These are phyloP conservation scores for Neurospora hispaniola DNA, from an alignment of 495 filamentous ascomycete species.

Conservation along the genomic window DNA sequence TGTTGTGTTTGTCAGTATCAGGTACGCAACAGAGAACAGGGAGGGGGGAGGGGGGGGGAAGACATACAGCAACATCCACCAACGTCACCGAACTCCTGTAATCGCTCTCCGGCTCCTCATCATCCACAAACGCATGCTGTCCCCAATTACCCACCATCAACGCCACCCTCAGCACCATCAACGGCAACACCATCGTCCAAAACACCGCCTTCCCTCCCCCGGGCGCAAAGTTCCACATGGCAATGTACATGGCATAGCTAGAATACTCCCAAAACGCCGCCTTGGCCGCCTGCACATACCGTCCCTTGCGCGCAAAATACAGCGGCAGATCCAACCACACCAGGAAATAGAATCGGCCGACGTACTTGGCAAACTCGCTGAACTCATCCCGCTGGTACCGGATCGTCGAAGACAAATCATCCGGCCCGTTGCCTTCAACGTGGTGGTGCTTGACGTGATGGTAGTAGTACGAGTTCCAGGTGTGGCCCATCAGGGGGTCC, in stretches of 20 bases:
- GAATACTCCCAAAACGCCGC: conserved; percentile 46
- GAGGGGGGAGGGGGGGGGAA: not conserved
- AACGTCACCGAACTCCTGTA: conserved; percentile 60
- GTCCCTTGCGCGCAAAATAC: conserved; percentile 55
- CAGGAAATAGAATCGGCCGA: conserved; percentile 60
- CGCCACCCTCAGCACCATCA: conserved; percentile 49
- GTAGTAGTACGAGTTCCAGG: conserved; percentile 75
- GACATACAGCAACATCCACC: conserved; percentile 58
- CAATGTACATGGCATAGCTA: conserved; percentile 26
- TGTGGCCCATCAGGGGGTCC: conserved; percentile 70
- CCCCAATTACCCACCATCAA: conserved; percentile 76
- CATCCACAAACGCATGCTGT: conserved; percentile 66
- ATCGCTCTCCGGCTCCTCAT: conserved; percentile 57
- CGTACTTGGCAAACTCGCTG: conserved; percentile 53
- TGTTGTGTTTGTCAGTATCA: not conserved
- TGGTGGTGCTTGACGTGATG: conserved; percentile 83
- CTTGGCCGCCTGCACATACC: conserved; percentile 39
- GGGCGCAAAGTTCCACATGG: not conserved
- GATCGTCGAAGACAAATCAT: conserved; percentile 65
- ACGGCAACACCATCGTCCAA: conserved; percentile 45
- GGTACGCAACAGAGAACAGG: too few relatives aligned
- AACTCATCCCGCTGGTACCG: conserved; percentile 63
- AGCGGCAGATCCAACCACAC: conserved; percentile 64
- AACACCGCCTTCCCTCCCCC: conserved; percentile 26
- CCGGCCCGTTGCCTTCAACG: conserved; percentile 68